phyloP scores from a whole-genome alignment of 148 eudicot species.

The Diospyros kaki region DNA sequence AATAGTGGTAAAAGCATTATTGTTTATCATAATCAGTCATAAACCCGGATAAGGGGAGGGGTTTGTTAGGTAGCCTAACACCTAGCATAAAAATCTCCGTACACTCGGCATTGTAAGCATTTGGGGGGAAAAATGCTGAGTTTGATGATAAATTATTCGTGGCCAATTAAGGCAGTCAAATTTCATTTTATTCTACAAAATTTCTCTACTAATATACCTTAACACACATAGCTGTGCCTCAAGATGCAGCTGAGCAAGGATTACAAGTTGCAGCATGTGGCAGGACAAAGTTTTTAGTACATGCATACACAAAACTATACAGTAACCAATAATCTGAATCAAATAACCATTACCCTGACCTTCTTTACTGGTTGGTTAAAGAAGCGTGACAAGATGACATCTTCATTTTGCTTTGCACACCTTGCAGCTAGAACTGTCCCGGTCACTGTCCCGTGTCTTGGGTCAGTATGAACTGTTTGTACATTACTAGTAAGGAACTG shows the following conservation, averaged over 20 bases:
- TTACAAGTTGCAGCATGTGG: neutral
- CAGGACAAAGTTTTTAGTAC: neutral
- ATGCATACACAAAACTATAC: neutral
- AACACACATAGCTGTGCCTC: neutral
- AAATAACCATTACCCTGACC: neutral
- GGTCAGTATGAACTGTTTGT: slow-evolving; percentile 67
- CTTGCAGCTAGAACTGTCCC: slow-evolving; percentile 48
- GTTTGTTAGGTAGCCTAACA: too few relatives aligned
- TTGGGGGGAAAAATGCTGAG: too few relatives aligned
- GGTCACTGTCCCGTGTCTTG: slow-evolving; percentile 93
- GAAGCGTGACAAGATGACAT: neutral
- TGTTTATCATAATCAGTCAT: too few relatives aligned
- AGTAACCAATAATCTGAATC: neutral
- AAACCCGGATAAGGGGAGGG: too few relatives aligned
- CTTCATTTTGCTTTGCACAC: neutral
- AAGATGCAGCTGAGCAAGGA: neutral
- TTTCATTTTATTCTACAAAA: slow-evolving; percentile 3
- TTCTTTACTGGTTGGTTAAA: neutral
- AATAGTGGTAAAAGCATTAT: too few relatives aligned
- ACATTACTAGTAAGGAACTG: slow-evolving; percentile 49
- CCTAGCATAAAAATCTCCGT: too few relatives aligned
- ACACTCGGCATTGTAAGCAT: too few relatives aligned
- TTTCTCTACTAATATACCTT: slow-evolving; percentile 33
- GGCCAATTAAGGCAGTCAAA: too few relatives aligned
- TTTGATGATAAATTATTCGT: too few relatives aligned